Base-by-base conservation (phyloP, 2,329 filamentous ascomycete species). In the Colletotrichum magnum region DNA sequence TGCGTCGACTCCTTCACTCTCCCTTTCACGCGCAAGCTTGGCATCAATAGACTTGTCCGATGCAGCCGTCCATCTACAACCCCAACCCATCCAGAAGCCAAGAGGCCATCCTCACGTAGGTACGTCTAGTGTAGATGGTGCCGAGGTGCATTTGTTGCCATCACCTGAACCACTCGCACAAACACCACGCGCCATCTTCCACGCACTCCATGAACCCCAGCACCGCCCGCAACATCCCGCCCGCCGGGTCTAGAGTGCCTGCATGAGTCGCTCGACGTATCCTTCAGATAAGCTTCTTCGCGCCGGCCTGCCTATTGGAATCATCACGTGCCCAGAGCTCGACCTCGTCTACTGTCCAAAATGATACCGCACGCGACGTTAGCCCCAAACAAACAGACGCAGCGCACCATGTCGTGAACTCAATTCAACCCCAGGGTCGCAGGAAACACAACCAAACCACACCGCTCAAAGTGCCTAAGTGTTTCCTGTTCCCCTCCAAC, bases 351-450 rank as follows among this genome's bases (percentile, higher is more conserved):
- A 15, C 43, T 7, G 52, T 54, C 32, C 50, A 36, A 36, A 56
- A 56, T 56, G 16, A 41, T 18, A 56, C 52, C 36, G 36, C 52
- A 41, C 36, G 52, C 32, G 52, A 43, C 52, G 32, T 28, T 21
- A 43, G 32, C 28, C 32, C 52, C n/a, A 52, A 52, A 52, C 48
- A 21, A 52, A 52, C 48, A 52, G 48, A 52, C 48, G 21, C 24
- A 18, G 18, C 18, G 16, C 41, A 5, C 41, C 41, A n/a, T 43
- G 1, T 43, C 16, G 41, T 16, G 15, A 56, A 56, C 18, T 56
- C 53, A 56, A 56, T 56, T 56, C 53, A 54, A 28, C 51, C 12
- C 10, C 50, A 52, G 15, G 24, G n/a, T 18, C 18, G 18, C 47
- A 26, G 26, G 50, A 15, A 52, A 52, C 50, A 4, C 21, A 24